Evolutionary conservation across 1,284 basidiomycete species (phyloP), one percentile per base, ranked within the genome.

Genomic region (Trichosporon sp.): DNA sequence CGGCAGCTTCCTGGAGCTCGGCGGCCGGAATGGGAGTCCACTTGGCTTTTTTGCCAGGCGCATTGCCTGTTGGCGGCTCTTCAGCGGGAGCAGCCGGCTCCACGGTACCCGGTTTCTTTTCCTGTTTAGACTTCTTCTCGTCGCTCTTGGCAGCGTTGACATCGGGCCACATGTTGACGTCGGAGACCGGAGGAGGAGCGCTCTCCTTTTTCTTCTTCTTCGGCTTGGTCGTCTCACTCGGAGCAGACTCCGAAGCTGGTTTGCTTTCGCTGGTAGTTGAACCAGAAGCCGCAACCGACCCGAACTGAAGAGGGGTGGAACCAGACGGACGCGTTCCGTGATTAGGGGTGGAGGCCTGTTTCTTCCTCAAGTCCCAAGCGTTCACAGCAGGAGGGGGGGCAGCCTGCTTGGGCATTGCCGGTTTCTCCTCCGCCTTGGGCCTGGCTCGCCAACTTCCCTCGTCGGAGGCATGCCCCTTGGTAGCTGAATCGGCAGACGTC

Each of bases 1-100:
- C 83, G 2, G 78, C 78, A 9, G 83, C 81, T 27, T 81, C 81
- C 32, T 81, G 78, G n/a, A 84, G 74, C 67, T 84, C 82, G 0
- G 77, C 71, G 1, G 81, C 79, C 3, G 83, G 81, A 25, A 84
- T 84, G 5, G 81, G 72, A 7, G 71, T 83, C 83, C 83, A 84
- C 72, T 83, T 83, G 31, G 75, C 76, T 74, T 83, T 83, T 70
- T 80, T 78, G 35, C 75, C 73, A 34, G 53, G 68, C 35, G 32
- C 65, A 7, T 66, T 65, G 35, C 42, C 34, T 12, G 65, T 21
- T 3, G 64, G 25, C 12, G 23, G 65, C 18, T 76, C 77, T 13
- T 71, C 74, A 7, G 47, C 62, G 21, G 66, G 56, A 27, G 66
- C 71, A 8, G 70, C 67, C 12, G 70, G 70, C 65, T 77, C 76